Conservation (phyloP, 2,329 filamentous ascomycete species). For the Hypoxylon rubiginosum region DNA sequence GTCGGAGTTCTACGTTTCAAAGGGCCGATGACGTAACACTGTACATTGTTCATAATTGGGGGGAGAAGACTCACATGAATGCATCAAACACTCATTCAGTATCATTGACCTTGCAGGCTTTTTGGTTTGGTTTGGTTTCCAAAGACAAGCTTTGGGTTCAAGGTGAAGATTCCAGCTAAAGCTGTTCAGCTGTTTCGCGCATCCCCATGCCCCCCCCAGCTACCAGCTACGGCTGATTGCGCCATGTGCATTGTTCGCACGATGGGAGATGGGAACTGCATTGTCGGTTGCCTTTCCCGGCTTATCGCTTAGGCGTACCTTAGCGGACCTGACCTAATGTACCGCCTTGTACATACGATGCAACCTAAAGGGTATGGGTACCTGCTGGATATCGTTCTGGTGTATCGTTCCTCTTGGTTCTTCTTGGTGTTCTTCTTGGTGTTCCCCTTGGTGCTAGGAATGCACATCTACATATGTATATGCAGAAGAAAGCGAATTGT, state of each 20-base stretch:
- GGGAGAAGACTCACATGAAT: constrained; percentile 27
- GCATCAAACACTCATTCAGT: constrained; percentile 19
- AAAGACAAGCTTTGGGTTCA: constrained; percentile 15
- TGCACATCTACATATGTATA: neutral
- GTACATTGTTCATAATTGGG: neutral
- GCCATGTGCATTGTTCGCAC: constrained; percentile 29
- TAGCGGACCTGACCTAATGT: constrained; percentile 13
- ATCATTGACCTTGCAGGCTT: constrained; percentile 2
- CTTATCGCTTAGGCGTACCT: constrained; percentile 26
- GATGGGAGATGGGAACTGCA: constrained; percentile 16
- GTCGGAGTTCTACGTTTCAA: constrained; percentile 21
- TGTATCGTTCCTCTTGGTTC: constrained; percentile 1
- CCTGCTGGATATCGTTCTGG: constrained; percentile 10
- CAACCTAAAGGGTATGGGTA: constrained; percentile 14
- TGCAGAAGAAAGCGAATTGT: constrained; percentile 10
- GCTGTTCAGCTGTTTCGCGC: constrained; percentile 9
- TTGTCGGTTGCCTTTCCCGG: constrained; percentile 30
- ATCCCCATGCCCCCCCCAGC: constrained; percentile 7
- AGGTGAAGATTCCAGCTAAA: constrained; percentile 11
- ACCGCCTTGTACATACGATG: constrained; percentile 11
- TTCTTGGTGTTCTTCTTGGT: too few species aligned
- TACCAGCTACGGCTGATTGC: constrained; percentile 26
- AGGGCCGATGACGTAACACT: constrained; percentile 31
- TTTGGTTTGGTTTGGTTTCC: neutral
- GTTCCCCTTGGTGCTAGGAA: too few species aligned